Percentiles rank a stretch among this genome's conserved stretches.
phyloP scores from a whole-genome alignment of 1,284 basidiomycete genomes.

The Papiliotrema fonsecae region DNA sequence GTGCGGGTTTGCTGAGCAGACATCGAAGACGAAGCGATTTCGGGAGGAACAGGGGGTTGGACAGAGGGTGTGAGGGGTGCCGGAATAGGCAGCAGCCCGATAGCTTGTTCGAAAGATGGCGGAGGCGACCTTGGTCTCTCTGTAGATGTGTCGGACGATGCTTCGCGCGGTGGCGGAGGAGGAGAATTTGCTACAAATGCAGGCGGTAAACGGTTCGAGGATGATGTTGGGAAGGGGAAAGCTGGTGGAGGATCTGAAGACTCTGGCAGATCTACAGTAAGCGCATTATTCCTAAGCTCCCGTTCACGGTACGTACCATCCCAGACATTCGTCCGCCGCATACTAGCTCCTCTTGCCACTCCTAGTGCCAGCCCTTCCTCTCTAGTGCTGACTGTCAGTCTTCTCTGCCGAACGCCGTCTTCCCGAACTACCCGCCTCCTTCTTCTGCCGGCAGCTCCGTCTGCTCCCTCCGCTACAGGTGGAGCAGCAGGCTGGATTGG shows the following conservation, averaged over 20 bases:
- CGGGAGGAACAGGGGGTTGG: too few relatives aligned
- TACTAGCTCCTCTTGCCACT: slow-evolving; percentile 39
- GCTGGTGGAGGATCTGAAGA: slow-evolving; percentile 37
- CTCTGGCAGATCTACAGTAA: slow-evolving; percentile 33
- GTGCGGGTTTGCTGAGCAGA: too few relatives aligned
- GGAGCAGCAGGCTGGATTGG: background rate
- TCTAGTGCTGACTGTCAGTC: slow-evolving; percentile 26
- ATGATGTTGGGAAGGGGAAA: slow-evolving; percentile 36
- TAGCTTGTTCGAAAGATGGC: slow-evolving; percentile 33
- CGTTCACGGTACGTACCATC: slow-evolving; percentile 28
- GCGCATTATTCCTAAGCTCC: background rate
- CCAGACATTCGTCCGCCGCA: slow-evolving; percentile 44
- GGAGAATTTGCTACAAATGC: slow-evolving; percentile 13
- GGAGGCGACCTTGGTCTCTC: slow-evolving; percentile 33
- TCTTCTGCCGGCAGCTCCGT: slow-evolving; percentile 8
- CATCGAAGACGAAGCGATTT: too few relatives aligned
- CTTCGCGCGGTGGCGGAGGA: background rate
- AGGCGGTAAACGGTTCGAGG: slow-evolving; percentile 26
- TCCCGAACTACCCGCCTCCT: slow-evolving; percentile 26
- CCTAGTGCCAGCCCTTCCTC: slow-evolving; percentile 40
- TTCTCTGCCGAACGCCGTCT: slow-evolving; percentile 14
- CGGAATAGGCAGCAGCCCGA: slow-evolving; percentile 16
- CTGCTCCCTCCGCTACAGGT: background rate
- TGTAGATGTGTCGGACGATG: background rate
- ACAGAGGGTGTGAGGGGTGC: background rate